phyloP scores from a whole-genome alignment of 371 early-diverging fungal species.

The Zychaea mexicana region DNA sequence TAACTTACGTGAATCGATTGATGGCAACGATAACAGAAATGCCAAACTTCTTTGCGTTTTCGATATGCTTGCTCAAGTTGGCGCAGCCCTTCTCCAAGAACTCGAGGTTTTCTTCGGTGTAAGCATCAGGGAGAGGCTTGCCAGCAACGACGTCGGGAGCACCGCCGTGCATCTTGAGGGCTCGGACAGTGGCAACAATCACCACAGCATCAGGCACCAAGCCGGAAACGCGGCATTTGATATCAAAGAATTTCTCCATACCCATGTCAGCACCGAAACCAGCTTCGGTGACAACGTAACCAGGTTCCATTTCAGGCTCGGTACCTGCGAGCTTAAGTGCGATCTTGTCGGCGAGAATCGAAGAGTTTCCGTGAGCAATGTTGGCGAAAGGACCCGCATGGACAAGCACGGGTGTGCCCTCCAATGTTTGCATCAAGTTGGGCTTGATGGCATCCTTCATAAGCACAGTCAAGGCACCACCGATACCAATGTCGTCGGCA shows the following conservation, averaged over 20 bases:
- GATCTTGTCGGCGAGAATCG: slow-evolving; percentile 91
- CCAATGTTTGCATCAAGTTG: slow-evolving; percentile 97
- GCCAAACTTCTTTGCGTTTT: slow-evolving; percentile 89
- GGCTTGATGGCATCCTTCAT: slow-evolving; percentile 99
- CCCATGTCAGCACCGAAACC: slow-evolving; percentile 99
- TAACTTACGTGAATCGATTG: slow-evolving; percentile 78
- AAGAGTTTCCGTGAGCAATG: slow-evolving; percentile 97
- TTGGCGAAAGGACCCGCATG: slow-evolving; percentile 99
- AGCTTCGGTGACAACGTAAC: slow-evolving; percentile 96
- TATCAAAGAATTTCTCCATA: slow-evolving; percentile 98
- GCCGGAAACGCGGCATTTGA: slow-evolving; percentile 93
- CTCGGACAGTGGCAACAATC: slow-evolving; percentile 93
- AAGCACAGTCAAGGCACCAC: slow-evolving; percentile 94
- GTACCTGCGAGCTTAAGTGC: slow-evolving; percentile 91
- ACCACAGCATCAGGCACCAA: slow-evolving; percentile 92
- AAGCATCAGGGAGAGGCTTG: slow-evolving; percentile 85
- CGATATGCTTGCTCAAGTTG: slow-evolving; percentile 88
- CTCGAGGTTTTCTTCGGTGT: slow-evolving; percentile 83
- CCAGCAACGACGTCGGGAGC: slow-evolving; percentile 97
- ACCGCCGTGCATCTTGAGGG: slow-evolving; percentile 97
- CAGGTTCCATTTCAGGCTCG: slow-evolving; percentile 66
- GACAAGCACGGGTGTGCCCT: slow-evolving; percentile 97
- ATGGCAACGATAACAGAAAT: slow-evolving; percentile 93
- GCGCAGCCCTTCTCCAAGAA: slow-evolving; percentile 81
- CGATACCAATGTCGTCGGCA: slow-evolving; percentile 93